Base-by-base conservation (phyloP, 352 stramenopile species). In the Phytophthora rubi region DNA sequence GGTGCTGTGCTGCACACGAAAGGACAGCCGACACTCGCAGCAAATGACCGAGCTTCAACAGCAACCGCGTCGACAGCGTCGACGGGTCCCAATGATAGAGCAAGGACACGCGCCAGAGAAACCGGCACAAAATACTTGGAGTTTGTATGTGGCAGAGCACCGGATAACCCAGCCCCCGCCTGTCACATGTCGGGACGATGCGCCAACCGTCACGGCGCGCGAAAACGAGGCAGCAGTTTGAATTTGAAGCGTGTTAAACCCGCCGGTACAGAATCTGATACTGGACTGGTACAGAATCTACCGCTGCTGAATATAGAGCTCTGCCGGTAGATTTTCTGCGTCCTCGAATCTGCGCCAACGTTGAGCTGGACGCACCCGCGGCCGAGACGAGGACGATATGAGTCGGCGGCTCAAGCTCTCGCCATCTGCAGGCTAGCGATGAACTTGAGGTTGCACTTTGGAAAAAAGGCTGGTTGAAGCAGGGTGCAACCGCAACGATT, bases 11-110 rank as follows among this genome's bases (percentile, higher is more conserved):
- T 64, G 63, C 68, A 72, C 62, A 72, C 48, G 62, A 75, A 68
- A 68, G 62, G 62, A 66, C 68, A 68, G 62, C 30, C 60, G 59
- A 21, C 61, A 6, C 32, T 6, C 32, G 37, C 23, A 58, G 62
- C 64, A 68, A 65, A 64, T 73, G 48, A 4, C 18, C 48, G 44
- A 58, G 37, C 73, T 82, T 79, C 75, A 81, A 81, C 70, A 26
- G 59, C 70, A 65, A 71, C 49, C 60, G 64, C 61, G 67, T 68
- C 66, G 61, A 53, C 66, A 59, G 61, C 65, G 61, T 68, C 66
- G 37, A 57, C 45, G 13, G 28, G 15, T 23, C 8, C 15, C 33
- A 51, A 56, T 67, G 35, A 8, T 37, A 37, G 10, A 37, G 32
- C 32, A 37, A 37, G 32, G 1, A 10, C 35, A 16, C 35, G 52